Conservation (phyloP, 2,329 filamentous ascomycete genomes). For the Parastagonospora nodorum region DNA sequence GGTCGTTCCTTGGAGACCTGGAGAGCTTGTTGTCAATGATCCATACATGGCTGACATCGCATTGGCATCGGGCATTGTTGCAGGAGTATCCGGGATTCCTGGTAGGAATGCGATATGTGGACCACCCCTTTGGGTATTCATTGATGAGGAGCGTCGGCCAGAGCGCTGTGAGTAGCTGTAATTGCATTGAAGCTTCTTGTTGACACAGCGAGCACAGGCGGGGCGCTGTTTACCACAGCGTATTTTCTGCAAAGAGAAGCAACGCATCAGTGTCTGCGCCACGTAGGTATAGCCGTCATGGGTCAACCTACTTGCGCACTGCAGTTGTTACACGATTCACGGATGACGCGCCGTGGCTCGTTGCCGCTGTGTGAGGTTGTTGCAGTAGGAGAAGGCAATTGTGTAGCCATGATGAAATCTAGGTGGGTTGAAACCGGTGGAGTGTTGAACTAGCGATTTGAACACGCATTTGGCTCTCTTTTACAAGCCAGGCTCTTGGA, state of each 20-base stretch:
- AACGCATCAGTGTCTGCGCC: neutral
- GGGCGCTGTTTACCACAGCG: slow-evolving; percentile 2
- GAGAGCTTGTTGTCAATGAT: neutral
- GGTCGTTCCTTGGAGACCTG: neutral
- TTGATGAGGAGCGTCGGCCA: slow-evolving; percentile 1
- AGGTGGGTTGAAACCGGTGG: too few relatives aligned
- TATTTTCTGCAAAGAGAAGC: neutral
- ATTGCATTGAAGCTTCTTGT: neutral
- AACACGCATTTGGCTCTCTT: too few relatives aligned
- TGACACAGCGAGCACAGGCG: slow-evolving; percentile 1
- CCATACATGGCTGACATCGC: neutral
- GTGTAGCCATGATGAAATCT: neutral
- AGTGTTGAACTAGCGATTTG: too few relatives aligned
- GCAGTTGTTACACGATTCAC: slow-evolving; percentile 3
- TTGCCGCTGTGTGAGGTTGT: neutral
- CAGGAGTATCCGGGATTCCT: neutral
- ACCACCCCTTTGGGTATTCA: neutral
- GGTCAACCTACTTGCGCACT: neutral
- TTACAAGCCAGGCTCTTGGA: too few relatives aligned
- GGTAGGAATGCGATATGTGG: neutral
- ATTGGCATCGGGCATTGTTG: neutral
- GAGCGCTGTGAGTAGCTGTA: slow-evolving; percentile 1
- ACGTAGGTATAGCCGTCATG: neutral
- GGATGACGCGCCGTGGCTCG: neutral
- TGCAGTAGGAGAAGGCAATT: neutral